Evolutionary conservation across 768 basidiomycete genomes (phyloP).

Genomic region (Podaxis sp.): DNA sequence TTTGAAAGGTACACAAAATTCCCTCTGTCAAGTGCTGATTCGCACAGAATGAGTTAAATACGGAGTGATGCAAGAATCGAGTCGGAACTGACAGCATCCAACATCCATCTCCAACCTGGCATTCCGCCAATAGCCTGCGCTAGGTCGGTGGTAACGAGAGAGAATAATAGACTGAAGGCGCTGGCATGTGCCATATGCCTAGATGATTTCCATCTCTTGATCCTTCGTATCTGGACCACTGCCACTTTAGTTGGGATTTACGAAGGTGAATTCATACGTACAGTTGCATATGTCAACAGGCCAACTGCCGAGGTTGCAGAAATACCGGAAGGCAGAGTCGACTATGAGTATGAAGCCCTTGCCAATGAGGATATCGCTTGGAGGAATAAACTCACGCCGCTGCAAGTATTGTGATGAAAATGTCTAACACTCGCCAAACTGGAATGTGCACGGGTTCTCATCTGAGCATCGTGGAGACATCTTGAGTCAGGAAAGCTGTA

Average conservation of each 20-base stretch:
- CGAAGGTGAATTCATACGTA: too few relatives aligned
- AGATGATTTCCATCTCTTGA: constrained; percentile 18
- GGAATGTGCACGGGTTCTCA: constrained; percentile 11
- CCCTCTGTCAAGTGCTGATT: constrained; percentile 32
- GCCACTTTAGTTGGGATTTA: constrained; percentile 9
- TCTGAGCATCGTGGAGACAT: background rate
- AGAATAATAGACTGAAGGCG: constrained; percentile 43
- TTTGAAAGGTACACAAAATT: constrained; percentile 45
- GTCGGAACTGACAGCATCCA: constrained; percentile 26
- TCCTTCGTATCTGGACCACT: constrained; percentile 20
- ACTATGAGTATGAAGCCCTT: background rate
- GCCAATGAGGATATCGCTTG: background rate
- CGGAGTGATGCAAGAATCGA: background rate
- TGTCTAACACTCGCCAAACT: constrained; percentile 25
- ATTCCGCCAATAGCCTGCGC: constrained; percentile 45
- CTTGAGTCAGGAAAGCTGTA: background rate
- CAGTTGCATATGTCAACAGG: constrained; percentile 23
- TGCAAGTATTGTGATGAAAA: constrained; percentile 23
- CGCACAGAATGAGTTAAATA: background rate
- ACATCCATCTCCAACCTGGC: constrained; percentile 44
- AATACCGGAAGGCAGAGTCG: constrained; percentile 14
- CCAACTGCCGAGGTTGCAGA: constrained; percentile 21
- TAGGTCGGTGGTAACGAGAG: constrained; percentile 47
- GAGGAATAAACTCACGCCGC: constrained; percentile 14
- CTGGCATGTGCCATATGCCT: constrained; percentile 25